Evolutionary conservation across 306 rosid genomes (phyloP).

Genomic region (Nissolia schottii): DNA sequence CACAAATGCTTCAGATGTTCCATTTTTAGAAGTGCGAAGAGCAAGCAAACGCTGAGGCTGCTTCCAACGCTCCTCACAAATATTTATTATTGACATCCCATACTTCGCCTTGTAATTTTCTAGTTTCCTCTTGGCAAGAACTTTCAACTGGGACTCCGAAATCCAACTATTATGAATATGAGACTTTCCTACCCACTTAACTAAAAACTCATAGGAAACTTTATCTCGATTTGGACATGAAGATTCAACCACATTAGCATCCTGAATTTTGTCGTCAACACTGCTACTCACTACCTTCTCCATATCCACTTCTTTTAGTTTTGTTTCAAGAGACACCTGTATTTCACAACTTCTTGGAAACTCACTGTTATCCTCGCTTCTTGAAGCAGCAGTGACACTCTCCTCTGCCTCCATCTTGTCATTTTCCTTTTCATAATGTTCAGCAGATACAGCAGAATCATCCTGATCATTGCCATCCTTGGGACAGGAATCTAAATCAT

Average conservation of each 20-base stretch:
- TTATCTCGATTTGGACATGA: constrained; percentile 42
- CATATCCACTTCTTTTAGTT: constrained; percentile 39
- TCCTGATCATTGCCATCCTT: constrained; percentile 40
- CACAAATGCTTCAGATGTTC: constrained; percentile 65
- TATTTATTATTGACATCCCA: constrained; percentile 73
- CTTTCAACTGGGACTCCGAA: constrained; percentile 86
- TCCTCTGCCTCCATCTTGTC: constrained; percentile 41
- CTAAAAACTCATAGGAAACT: constrained; percentile 60
- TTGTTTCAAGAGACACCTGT: constrained; percentile 40
- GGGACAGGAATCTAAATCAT: constrained; percentile 39
- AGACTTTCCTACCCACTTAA: constrained; percentile 97
- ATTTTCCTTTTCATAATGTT: constrained; percentile 42
- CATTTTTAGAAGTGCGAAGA: constrained; percentile 50
- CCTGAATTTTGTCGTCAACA: constrained; percentile 49
- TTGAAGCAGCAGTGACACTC: constrained; percentile 34
- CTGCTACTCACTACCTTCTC: constrained; percentile 38
- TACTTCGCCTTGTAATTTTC: constrained; percentile 97
- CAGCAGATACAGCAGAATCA: constrained; percentile 45
- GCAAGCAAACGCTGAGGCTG: constrained; percentile 91
- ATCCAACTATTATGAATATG: constrained; percentile 92
- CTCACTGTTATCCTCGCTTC: constrained; percentile 37
- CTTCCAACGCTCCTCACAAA: constrained; percentile 93
- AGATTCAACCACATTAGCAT: constrained; percentile 46
- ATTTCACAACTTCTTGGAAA: constrained; percentile 44
- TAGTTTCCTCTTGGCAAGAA: constrained; percentile 89